A percentile compares a stretch with the other conserved stretches of the same genome.
Evolutionary conservation across 345 rosid genomes (phyloP).

Genomic region (Balakata baccata): DNA sequence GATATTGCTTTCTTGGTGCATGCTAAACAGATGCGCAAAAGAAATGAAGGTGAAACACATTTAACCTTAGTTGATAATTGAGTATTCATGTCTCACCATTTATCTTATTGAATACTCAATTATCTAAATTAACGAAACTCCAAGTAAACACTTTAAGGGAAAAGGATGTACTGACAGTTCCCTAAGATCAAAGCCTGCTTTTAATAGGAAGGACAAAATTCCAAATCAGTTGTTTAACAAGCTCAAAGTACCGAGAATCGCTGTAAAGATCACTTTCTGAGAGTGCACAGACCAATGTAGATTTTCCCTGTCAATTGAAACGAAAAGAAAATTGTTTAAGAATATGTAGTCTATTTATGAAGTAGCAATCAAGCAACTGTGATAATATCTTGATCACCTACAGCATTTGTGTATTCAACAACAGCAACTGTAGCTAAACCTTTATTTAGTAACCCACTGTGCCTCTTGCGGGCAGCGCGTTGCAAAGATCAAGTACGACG

Average conservation of each 20-base stretch:
- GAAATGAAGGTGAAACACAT: not conserved
- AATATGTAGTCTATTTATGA: constrained; percentile 2
- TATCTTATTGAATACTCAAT: constrained; percentile 36
- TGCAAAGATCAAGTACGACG: constrained; percentile 81
- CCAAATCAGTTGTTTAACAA: constrained; percentile 14
- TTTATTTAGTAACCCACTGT: constrained; percentile 43
- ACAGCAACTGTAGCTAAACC: constrained; percentile 76
- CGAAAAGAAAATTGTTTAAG: not conserved
- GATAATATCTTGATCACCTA: constrained; percentile 40
- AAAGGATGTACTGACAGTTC: constrained; percentile 6
- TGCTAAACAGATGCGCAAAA: not conserved
- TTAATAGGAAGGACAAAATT: constrained; percentile 6
- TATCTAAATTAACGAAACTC: constrained; percentile 41
- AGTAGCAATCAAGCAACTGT: constrained; percentile 1
- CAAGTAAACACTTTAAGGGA: constrained; percentile 13
- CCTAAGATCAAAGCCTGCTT: constrained; percentile 3
- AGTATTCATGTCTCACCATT: constrained; percentile 5
- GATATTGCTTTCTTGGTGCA: not conserved
- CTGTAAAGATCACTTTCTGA: constrained; percentile 70
- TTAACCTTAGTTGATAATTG: not conserved
- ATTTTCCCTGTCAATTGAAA: constrained; percentile 64
- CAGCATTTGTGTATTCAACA: constrained; percentile 97
- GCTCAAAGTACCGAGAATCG: constrained; percentile 61
- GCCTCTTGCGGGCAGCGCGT: constrained; percentile 75
- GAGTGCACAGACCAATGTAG: constrained; percentile 71